Base-by-base conservation (phyloP, 306 rosid species). In the Begonia peltatifolia region DNA sequence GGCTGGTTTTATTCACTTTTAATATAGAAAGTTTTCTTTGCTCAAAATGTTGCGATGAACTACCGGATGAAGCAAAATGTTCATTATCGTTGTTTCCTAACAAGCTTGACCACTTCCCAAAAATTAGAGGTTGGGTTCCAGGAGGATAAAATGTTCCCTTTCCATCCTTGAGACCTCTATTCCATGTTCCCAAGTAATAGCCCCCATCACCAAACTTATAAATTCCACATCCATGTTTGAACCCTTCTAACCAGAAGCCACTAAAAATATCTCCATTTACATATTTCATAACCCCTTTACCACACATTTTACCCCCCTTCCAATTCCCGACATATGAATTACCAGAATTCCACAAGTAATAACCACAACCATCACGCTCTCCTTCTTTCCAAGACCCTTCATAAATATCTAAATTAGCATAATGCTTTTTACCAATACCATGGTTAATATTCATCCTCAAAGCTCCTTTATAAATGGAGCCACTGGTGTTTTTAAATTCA, bases 311-410 rank as follows among this genome's bases (percentile, higher is more conserved):
- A 60, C 93, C 96, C 44, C 73, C 75, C 62, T 66, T 86, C 99
- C 96, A 90, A 61, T 79, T 75, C 57, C 99, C 99, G 20, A 70
- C 61, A 58, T 80, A 90, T 6, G 62, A 53, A 65, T 77, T 77
- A 54, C 96, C 99, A 52, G 63, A 68, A 23, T 46, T 65, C 99
- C 99, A 90, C 44, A 74, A 65, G 63, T 83, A 86, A 58, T 68
- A 76, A 30, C 99, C 99, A 53, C 74, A 46, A 6, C 99, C 99
- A 67, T 86, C 94, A 20, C 71, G 81, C 14, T 77, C 68, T 63
- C 99, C 99, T 72, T 90, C 99, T 72, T 73, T 90, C 94, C 99
- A 90, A 60, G 72, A 71, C 54, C 99, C 99, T 60, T 90, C 95
- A 58, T 86, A 90, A 56, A 53, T 18, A 70, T 83, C 84, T 23